Evolutionary conservation across 306 rosid genomes (phyloP).

Genomic region (Pachyrhizus erosus): DNA sequence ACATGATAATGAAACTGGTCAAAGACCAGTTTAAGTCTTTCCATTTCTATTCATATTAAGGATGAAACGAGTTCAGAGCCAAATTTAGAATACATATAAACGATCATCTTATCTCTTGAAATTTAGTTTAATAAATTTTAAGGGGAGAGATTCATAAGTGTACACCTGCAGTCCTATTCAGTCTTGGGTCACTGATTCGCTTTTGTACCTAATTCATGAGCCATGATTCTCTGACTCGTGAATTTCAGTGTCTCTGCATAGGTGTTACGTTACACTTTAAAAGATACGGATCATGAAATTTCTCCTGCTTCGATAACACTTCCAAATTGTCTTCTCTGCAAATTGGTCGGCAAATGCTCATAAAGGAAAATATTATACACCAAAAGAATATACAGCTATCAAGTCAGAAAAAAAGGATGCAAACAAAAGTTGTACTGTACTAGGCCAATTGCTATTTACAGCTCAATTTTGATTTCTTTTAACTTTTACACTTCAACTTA

Average conservation of each 20-base stretch:
- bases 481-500: background rate
- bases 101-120: no score
- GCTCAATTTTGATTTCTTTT: background rate
- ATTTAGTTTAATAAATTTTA: no score
- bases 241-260: background rate
- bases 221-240: background rate
- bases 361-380: slow-evolving; percentile 18
- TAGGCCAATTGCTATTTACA: background rate
- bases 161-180: background rate
- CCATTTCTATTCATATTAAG: no score
- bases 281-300: background rate
- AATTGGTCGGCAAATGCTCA: slow-evolving; percentile 30
- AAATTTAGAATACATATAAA: no score
- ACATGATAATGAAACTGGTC: no score
- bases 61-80: no score
- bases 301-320: background rate
- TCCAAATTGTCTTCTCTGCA: background rate
- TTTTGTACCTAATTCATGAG: background rate
- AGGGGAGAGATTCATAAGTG: no score
- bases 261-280: background rate
- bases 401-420: background rate
- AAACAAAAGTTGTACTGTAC: slow-evolving; percentile 35
- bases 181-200: background rate
- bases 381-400: background rate
- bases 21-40: no score